Evolutionary conservation across 345 rosid species (phyloP).

Genomic region (Litchi chinensis): DNA sequence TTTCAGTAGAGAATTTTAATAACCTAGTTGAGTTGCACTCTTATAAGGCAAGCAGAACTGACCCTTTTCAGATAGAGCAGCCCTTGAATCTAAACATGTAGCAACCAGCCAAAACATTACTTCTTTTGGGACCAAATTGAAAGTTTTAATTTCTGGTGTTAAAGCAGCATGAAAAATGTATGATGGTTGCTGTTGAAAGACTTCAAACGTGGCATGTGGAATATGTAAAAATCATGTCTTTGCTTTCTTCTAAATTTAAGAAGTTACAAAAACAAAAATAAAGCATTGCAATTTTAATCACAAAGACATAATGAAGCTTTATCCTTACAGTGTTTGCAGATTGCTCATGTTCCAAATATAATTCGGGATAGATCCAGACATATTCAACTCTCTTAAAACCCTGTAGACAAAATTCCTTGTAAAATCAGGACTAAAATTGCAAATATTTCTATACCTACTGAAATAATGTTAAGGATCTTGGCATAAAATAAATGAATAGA

Average conservation of each 20-base stretch:
- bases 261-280: not conserved
- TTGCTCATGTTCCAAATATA: not conserved
- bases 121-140: no score
- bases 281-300: not conserved
- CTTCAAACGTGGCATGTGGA: not conserved
- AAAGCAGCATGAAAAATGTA: not conserved
- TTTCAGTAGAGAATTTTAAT: no score
- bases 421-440: not conserved
- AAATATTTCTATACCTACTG: not conserved
- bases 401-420: slow-evolving; percentile 25
- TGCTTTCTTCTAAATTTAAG: no score
- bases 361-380: slow-evolving; percentile 27
- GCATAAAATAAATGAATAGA: not conserved
- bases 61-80: not conserved
- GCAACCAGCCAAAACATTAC: no score
- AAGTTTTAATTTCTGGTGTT: not conserved
- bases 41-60: not conserved
- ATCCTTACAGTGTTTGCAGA: not conserved
- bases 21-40: not conserved
- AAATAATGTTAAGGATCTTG: not conserved
- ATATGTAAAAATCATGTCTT: not conserved
- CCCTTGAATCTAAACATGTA: not conserved
- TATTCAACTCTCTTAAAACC: slow-evolving; percentile 43
- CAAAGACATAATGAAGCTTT: not conserved
- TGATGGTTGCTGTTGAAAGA: not conserved